phyloP scores from a whole-genome alignment of 495 filamentous ascomycete genomes.

The Bombardia bombarda region DNA sequence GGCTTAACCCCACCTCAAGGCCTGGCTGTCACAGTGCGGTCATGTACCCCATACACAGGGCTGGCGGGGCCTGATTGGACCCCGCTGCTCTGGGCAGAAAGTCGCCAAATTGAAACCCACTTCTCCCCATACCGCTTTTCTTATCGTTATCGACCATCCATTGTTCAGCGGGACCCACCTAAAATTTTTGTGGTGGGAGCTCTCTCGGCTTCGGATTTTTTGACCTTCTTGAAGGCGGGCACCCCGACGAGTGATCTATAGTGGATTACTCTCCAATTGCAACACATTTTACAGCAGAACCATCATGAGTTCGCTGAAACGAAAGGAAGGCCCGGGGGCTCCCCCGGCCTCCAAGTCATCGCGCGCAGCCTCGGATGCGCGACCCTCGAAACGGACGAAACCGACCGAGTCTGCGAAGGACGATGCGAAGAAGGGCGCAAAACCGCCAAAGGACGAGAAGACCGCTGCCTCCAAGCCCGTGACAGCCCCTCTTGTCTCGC shows the following conservation, averaged over 20 bases:
- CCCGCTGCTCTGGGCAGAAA: no score
- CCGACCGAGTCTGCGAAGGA: slow-evolving; percentile 26
- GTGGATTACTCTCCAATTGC: slow-evolving; percentile 15
- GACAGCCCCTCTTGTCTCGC: slow-evolving; percentile 17
- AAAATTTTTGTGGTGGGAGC: slow-evolving; percentile 22
- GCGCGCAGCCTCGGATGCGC: slow-evolving; percentile 21
- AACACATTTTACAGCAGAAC: neutral
- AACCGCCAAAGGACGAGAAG: slow-evolving; percentile 16
- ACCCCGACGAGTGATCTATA: slow-evolving; percentile 8
- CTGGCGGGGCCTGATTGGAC: no score
- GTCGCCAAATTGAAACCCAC: no score
- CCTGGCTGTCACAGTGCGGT: no score
- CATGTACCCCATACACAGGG: no score
- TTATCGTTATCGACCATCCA: slow-evolving; percentile 29
- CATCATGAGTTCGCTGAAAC: slow-evolving; percentile 37
- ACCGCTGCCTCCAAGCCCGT: slow-evolving; percentile 20
- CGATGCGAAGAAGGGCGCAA: slow-evolving; percentile 11
- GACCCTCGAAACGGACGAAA: slow-evolving; percentile 37
- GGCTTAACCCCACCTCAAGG: no score
- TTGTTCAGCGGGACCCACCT: slow-evolving; percentile 12
- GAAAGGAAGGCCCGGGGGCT: slow-evolving; percentile 39
- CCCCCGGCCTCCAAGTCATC: slow-evolving; percentile 27
- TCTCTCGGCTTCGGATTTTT: slow-evolving; percentile 4
- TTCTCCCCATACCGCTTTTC: slow-evolving; percentile 14
- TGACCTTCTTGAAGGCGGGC: slow-evolving; percentile 5